Conservation (phyloP, 352 stramenopile genomes). For the Phytophthora hybrid region DNA sequence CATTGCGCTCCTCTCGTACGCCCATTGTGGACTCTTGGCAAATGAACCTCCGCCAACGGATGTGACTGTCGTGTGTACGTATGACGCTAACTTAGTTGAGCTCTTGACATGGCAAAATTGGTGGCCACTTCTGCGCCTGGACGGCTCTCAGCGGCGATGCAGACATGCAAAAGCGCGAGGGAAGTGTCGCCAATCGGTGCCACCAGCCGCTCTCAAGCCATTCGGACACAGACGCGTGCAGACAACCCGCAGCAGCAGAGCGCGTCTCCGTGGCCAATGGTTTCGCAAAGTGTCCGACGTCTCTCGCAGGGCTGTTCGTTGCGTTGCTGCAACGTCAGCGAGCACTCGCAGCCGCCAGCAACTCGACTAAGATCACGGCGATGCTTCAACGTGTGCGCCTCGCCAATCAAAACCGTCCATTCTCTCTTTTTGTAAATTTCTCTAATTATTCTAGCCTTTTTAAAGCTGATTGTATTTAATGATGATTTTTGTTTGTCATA, state of each 20-base stretch:
- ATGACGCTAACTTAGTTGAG: not conserved
- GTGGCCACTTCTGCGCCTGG: slow-evolving; percentile 4
- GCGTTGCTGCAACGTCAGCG: not conserved
- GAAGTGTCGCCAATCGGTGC: not conserved
- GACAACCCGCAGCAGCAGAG: not conserved
- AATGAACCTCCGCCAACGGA: slow-evolving; percentile 8
- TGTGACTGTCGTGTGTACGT: slow-evolving; percentile 1
- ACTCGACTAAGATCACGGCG: slow-evolving; percentile 11
- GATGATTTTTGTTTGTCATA: too few relatives aligned
- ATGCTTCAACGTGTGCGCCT: slow-evolving; percentile 26
- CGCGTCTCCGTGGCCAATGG: slow-evolving; percentile 8
- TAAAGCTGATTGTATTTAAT: not conserved
- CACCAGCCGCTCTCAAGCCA: slow-evolving; percentile 13
- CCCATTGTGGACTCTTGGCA: slow-evolving; percentile 15
- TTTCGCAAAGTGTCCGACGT: not conserved
- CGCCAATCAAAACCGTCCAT: slow-evolving; percentile 22
- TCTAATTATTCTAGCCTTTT: not conserved
- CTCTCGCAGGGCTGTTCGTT: not conserved
- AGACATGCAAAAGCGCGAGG: not conserved
- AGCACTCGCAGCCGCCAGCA: slow-evolving; percentile 6
- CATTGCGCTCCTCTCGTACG: slow-evolving; percentile 26
- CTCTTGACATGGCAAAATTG: not conserved
- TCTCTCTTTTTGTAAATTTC: slow-evolving; percentile 2
- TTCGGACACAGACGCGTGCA: slow-evolving; percentile 13
- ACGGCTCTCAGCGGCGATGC: slow-evolving; percentile 10